Conservation (phyloP, 140 eudicot genomes). For the Senecio squalidus region DNA sequence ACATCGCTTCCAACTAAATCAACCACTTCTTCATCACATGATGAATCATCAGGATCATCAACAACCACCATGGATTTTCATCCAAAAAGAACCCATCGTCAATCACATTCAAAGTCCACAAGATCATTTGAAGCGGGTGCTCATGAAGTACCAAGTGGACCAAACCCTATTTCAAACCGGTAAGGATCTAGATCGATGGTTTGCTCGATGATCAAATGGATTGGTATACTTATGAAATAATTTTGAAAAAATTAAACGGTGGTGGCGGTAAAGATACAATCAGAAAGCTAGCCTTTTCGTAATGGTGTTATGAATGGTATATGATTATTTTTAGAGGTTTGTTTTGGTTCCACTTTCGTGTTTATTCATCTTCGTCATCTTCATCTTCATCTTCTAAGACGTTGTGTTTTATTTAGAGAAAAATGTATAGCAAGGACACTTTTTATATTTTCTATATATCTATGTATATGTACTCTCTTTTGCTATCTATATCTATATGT, state of each 20-base stretch:
- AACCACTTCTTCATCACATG: constrained; percentile 19
- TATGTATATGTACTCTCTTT: constrained; percentile 22
- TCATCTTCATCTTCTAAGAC: constrained; percentile 17
- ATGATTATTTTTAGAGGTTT: constrained; percentile 31
- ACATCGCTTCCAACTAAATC: constrained; percentile 21
- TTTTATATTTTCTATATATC: constrained; percentile 15
- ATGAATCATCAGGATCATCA: constrained; percentile 26
- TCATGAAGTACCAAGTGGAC: constrained; percentile 63
- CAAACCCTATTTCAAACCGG: constrained; percentile 62
- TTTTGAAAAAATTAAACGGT: too few species aligned
- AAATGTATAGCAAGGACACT: constrained; percentile 38
- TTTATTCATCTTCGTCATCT: constrained; percentile 12
- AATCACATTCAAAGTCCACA: constrained; percentile 28
- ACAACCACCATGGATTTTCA: constrained; percentile 19
- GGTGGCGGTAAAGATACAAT: constrained; percentile 28
- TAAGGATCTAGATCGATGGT: constrained; percentile 11
- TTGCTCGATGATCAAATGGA: constrained; percentile 18
- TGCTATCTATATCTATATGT: constrained; percentile 20
- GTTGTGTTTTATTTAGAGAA: constrained; percentile 30
- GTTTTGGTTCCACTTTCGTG: constrained; percentile 18
- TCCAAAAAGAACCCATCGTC: constrained; percentile 28
- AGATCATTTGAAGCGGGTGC: constrained; percentile 43
- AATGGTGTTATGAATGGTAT: constrained; percentile 37
- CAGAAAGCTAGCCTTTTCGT: constrained; percentile 35
- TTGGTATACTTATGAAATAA: constrained; percentile 25